Base-by-base conservation (phyloP, 768 basidiomycete genomes). In the Auricularia cornea region DNA sequence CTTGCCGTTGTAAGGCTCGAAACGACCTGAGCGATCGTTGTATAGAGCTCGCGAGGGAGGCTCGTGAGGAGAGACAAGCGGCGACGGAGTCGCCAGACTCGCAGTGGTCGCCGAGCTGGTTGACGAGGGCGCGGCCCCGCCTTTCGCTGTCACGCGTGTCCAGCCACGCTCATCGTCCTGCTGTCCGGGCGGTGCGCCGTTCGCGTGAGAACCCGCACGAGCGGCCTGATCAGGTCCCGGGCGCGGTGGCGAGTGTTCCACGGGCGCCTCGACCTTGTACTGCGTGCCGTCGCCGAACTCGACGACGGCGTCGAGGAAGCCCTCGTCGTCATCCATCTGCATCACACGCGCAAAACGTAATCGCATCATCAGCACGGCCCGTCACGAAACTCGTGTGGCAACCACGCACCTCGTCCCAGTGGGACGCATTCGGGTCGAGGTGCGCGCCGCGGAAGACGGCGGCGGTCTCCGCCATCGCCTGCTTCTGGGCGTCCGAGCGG, bases 231-330 rank as follows among this genome's bases (percentile, higher is more conserved):
- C 40, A 72, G 76, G 3, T 59, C 35, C 57, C 61, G 6, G 40
- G 44, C 20, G 44, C 59, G 1, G 60, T 23, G 28, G 64, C 63
- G 23, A 41, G 40, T 59, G 59, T 63, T 66, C 68, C 38, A 40
- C 29, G n/a, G 57, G 54, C 33, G 83, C 75, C 69, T 88, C 85
- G 62, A 96, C 83, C 66, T 88, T 92, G 77, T 97, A 96, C 72
- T 92, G 90, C 57, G 89, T 84, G 12, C 95, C 95, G 71, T 99
- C 97, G 3, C 86, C 95, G 71, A 99, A 99, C 72, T 99, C 95
- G 69, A 99, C 90, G 35, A 93, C 90, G 32, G 87, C 88, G 68
- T 84, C 88, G 30, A 95, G 77, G 70, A 94, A 95, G 69, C 94
- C 90, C 71, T 93, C 89, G 66, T 96, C 95, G 74, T 94, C 92